These are phyloP conservation scores for Dothistroma septosporum DNA, from an alignment of 2,329 filamentous ascomycete species.

Conservation along the genomic window DNA sequence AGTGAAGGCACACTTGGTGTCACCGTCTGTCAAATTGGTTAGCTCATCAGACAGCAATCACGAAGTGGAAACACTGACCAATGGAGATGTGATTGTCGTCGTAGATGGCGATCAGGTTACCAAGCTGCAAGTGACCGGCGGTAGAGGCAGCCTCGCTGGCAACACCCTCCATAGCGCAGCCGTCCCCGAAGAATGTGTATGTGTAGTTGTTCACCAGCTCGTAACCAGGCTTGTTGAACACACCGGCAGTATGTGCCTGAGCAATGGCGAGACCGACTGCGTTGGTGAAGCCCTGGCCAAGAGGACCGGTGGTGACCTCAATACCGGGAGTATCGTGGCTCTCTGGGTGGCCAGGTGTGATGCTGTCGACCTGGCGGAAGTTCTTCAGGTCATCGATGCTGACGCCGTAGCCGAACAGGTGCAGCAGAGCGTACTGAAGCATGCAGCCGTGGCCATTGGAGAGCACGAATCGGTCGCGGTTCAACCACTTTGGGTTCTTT, in stretches of 20 bases:
- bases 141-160: slow-evolving; percentile 86
- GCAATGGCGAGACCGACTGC: slow-evolving; percentile 97
- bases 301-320: slow-evolving; percentile 96
- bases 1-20: slow-evolving; percentile 94
- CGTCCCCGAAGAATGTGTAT: slow-evolving; percentile 94
- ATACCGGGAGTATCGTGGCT: slow-evolving; percentile 93
- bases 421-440: slow-evolving; percentile 97
- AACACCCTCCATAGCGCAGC: slow-evolving; percentile 98
- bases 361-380: slow-evolving; percentile 80
- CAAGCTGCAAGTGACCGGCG: slow-evolving; percentile 93
- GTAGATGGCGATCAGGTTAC: slow-evolving; percentile 94
- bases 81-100: slow-evolving; percentile 98
- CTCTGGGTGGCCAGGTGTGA: slow-evolving; percentile 94
- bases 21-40: slow-evolving; percentile 61
- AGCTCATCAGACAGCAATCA: slow-evolving; percentile 6
- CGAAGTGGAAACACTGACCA: slow-evolving; percentile 44
- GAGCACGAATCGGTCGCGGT: slow-evolving; percentile 97
- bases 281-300: slow-evolving; percentile 95
- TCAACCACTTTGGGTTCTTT: slow-evolving; percentile 95
- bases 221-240: slow-evolving; percentile 96
- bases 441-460: slow-evolving; percentile 99
- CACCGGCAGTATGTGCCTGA: slow-evolving; percentile 82
- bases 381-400: slow-evolving; percentile 87
- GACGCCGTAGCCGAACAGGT: slow-evolving; percentile 88
- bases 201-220: slow-evolving; percentile 94